These are phyloP conservation scores for Ceratobasidium sp. DNA, from an alignment of 1,284 basidiomycete genomes.

Conservation along the genomic window DNA sequence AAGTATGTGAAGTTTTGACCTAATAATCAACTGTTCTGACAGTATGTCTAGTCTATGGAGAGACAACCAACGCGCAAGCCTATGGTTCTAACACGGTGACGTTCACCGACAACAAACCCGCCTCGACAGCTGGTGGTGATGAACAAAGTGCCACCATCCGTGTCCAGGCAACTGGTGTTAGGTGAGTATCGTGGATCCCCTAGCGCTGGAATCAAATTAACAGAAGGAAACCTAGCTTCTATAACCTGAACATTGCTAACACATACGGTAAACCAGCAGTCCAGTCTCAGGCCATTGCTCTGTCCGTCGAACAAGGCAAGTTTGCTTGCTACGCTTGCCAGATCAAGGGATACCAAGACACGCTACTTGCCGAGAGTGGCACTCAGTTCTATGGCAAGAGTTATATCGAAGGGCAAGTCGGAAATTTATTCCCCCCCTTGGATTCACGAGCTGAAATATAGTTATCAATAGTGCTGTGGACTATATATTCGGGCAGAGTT, in stretches of 20 bases:
- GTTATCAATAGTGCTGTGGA: conserved; percentile 40
- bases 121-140: conserved; percentile 41
- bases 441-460: not conserved
- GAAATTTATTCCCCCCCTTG: not conserved
- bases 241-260: conserved; percentile 45
- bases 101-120: conserved; percentile 41
- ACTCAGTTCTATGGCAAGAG: conserved; percentile 44
- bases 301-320: conserved; percentile 42
- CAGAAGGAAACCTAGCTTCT: conserved; percentile 20
- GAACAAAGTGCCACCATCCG: conserved; percentile 43
- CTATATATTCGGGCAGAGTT: conserved; percentile 43
- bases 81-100: conserved; percentile 42
- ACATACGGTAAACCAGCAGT: conserved; percentile 42
- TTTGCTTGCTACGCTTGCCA: conserved; percentile 44
- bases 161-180: conserved; percentile 43
- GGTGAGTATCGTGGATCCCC: not conserved
- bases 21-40: conserved; percentile 1
- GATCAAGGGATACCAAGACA: conserved; percentile 44
- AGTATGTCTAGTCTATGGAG: conserved; percentile 9
- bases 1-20: conserved; percentile 27
- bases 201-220: not conserved
- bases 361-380: conserved; percentile 44
- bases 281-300: conserved; percentile 44
- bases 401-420: conserved; percentile 42
- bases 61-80: conserved; percentile 3